phyloP scores from a whole-genome alignment of 129 eudicot species.

The Cynara cardunculus region DNA sequence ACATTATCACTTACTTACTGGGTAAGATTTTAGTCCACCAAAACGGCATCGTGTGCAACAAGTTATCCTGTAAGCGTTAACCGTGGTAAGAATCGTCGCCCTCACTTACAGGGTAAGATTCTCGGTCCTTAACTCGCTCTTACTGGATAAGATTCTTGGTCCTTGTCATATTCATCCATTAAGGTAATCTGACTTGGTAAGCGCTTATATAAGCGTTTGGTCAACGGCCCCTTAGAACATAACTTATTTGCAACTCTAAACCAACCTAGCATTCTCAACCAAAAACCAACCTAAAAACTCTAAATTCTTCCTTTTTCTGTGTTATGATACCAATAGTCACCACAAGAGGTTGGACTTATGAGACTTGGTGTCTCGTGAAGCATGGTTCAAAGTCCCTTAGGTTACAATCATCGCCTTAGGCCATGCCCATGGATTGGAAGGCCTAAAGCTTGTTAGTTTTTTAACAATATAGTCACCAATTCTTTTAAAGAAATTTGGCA shows the following conservation, averaged over 20 bases:
- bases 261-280: slow-evolving; percentile 1
- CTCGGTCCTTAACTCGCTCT: no score
- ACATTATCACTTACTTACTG: no score
- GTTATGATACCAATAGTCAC: neutral
- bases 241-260: neutral
- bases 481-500: neutral
- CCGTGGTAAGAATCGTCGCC: no score
- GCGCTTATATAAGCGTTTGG: no score
- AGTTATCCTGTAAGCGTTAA: no score
- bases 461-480: neutral
- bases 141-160: no score
- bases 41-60: no score
- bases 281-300: neutral
- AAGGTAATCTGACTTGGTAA: no score
- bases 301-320: neutral
- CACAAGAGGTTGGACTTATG: neutral
- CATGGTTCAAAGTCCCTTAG: neutral
- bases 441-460: neutral
- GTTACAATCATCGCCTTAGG: neutral
- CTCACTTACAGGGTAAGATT: no score
- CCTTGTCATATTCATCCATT: no score
- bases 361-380: neutral
- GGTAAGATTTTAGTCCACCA: no score
- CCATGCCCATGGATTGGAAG: neutral
- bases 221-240: no score